Base-by-base conservation (phyloP, 805 yeast species). In the Teunomyces gatunensis region DNA sequence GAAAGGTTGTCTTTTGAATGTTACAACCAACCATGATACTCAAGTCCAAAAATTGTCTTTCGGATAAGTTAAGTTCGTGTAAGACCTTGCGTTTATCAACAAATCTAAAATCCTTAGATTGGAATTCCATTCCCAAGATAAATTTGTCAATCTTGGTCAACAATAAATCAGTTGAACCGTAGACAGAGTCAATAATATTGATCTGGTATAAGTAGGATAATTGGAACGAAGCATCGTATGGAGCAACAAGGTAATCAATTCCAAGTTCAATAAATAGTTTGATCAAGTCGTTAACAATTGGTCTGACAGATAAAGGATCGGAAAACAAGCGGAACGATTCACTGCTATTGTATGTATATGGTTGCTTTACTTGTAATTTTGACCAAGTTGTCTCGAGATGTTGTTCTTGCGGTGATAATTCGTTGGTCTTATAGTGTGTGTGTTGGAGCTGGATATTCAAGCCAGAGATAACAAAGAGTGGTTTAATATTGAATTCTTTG, bases 101-200 rank as follows among this genome's bases (percentile, higher is more conserved):
- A 60, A 76, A 87, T 56, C 85, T 76, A 60, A 89, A 87, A 51
- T 80, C 87, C 53, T 78, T 78, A 30, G 76, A 72, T 46, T 76
- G 80, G 51, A 83, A 77, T 50, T 87, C 95, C 74, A 90, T 77
- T 15, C 85, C 80, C 43, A 84, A 65, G 47, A 92, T 84, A 49
- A 90, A 81, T 54, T 80, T 85, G 48, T 88, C 94, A 23, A 86
- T 75, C 13, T 70, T 64, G 20, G 79, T 77, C 61, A 92, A 69
- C 39, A 91, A 68, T 33, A 83, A 75, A 57, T 94, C 98, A 1
- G 90, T 84, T 6, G 96, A 84, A 0, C 96, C 96, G 65, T 83
- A 87, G 32, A 91, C 81, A 4, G 86, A 83, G 63, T 91, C 90
- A 44, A 92, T 78, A 40, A 73, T 67, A 0, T 71, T 74, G 42